phyloP scores from a whole-genome alignment of 805 yeast genomes.

The Metschnikowia cerradonensis region DNA sequence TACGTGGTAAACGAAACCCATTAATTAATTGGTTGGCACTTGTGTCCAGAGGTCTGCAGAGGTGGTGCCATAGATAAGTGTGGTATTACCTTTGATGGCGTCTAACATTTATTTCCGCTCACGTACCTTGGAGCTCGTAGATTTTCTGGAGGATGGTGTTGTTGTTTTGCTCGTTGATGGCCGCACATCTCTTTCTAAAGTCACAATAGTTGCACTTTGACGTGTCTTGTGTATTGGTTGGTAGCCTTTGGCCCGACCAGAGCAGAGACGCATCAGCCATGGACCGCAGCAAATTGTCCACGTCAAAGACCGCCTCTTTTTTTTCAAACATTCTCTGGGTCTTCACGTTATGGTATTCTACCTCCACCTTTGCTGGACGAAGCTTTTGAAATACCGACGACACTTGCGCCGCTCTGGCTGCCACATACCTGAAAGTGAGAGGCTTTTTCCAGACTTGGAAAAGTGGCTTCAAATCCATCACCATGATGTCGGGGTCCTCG shows the following conservation, averaged over 20 bases:
- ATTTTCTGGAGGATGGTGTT: constrained; percentile 5
- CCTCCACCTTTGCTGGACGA: constrained; percentile 39
- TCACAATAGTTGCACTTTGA: constrained; percentile 54
- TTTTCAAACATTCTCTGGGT: constrained; percentile 37
- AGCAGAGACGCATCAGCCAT: constrained; percentile 38
- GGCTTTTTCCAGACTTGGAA: constrained; percentile 48
- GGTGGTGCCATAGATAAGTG: constrained; percentile 22
- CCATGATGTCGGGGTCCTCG: constrained; percentile 18
- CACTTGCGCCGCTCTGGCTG: constrained; percentile 51
- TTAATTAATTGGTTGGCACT: constrained; percentile 20
- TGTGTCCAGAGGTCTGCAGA: constrained; percentile 22
- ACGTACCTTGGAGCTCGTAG: constrained; percentile 8
- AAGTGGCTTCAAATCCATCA: constrained; percentile 25
- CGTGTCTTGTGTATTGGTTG: constrained; percentile 39
- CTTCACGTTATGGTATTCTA: constrained; percentile 46
- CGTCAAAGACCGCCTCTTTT: constrained; percentile 36
- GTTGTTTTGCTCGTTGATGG: constrained; percentile 9
- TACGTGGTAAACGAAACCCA: constrained; percentile 43
- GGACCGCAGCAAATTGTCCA: constrained; percentile 22
- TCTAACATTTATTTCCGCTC: constrained; percentile 15
- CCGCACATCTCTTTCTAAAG: constrained; percentile 31
- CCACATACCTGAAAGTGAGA: constrained; percentile 53
- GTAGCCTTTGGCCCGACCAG: constrained; percentile 59
- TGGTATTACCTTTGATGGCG: constrained; percentile 22
- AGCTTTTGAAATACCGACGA: constrained; percentile 32